phyloP scores from a whole-genome alignment of 768 basidiomycete species.

The Leccinellum albellum region DNA sequence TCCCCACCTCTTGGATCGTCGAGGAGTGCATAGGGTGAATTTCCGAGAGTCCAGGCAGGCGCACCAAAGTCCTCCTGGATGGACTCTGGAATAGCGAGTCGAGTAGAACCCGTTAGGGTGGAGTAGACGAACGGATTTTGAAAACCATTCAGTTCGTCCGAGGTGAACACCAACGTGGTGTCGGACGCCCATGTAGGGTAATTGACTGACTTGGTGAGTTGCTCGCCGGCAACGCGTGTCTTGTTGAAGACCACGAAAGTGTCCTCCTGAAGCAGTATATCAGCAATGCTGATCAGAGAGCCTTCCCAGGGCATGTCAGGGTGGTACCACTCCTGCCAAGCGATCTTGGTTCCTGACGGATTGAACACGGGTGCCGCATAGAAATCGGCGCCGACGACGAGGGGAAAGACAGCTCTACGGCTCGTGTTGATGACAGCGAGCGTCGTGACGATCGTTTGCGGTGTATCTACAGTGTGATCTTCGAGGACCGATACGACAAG shows the following conservation, averaged over 20 bases:
- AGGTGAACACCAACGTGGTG: slow-evolving; percentile 57
- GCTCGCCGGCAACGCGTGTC: slow-evolving; percentile 52
- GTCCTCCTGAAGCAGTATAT: slow-evolving; percentile 33
- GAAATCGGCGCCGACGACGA: slow-evolving; percentile 65
- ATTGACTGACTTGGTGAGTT: slow-evolving; percentile 44
- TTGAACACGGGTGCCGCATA: slow-evolving; percentile 61
- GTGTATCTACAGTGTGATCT: slow-evolving; percentile 54
- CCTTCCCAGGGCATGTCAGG: slow-evolving; percentile 76
- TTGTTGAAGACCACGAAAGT: slow-evolving; percentile 35
- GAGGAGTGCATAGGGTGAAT: slow-evolving; percentile 45
- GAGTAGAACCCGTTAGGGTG: slow-evolving; percentile 26
- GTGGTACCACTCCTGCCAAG: slow-evolving; percentile 67
- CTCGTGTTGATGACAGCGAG: slow-evolving; percentile 54
- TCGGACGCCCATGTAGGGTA: slow-evolving; percentile 61
- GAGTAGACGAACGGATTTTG: slow-evolving; percentile 63
- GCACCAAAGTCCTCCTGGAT: slow-evolving; percentile 53
- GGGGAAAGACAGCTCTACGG: slow-evolving; percentile 39
- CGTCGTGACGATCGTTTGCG: slow-evolving; percentile 41
- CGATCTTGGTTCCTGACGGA: slow-evolving; percentile 54
- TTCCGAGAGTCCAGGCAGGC: slow-evolving; percentile 53
- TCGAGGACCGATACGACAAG: slow-evolving; percentile 64
- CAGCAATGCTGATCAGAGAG: slow-evolving; percentile 49
- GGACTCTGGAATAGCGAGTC: slow-evolving; percentile 35
- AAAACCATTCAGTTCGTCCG: slow-evolving; percentile 57
- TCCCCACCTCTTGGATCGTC: slow-evolving; percentile 27